Base-by-base conservation (phyloP, 2,329 filamentous ascomycete species). In the Fusarium equiseti region DNA sequence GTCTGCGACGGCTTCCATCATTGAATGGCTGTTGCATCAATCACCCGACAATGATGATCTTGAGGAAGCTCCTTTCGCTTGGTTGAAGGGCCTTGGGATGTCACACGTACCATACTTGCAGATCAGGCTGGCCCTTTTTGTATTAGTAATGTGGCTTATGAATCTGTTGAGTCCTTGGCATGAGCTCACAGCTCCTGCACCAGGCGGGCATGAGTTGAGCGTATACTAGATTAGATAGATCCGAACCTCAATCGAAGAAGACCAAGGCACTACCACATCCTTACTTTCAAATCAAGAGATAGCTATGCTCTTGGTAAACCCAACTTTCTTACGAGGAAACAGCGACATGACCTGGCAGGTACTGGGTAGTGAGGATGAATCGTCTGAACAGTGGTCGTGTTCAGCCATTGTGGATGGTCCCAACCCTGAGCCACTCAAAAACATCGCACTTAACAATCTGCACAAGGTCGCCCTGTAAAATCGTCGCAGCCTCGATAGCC, bases 1-100 rank as follows among this genome's bases (percentile, higher is more conserved):
- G 13, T 63, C 63, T 26, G 68, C 74, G 13, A 76, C 76, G 3
- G 26, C 44, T 9, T 35, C 46, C 11, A 63, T 77, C 11, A 69
- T 76, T 24, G 72, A 73, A 27, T 10, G 75, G 12, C 15, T 76
- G 9, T 66, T 69, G 42, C 13, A 52, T 8, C 55, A 74, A 51
- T 24, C 20, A 12, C 35, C 64, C 22, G 53, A 65, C 3, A 58
- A n/a, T 1, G 26, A 70, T 18, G 20, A 59, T 0, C 2, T 42
- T 1, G n/a, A 43, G 9, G 18, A 29, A 10, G 2, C 16, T 8
- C 3, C 5, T 4, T 32, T 13, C 13, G 15, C 8, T 32, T 20
- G 16, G 2, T n/a, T 13, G 18, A 44, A 20, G 16, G 11, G 9
- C 3, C 15, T 26, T 18, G 29, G 16, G 6, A 18, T 62, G 3